Percentiles rank a stretch among this genome's conserved stretches.
phyloP scores from a whole-genome alignment of 495 filamentous ascomycete genomes.

The Astrocystis sublimbata region DNA sequence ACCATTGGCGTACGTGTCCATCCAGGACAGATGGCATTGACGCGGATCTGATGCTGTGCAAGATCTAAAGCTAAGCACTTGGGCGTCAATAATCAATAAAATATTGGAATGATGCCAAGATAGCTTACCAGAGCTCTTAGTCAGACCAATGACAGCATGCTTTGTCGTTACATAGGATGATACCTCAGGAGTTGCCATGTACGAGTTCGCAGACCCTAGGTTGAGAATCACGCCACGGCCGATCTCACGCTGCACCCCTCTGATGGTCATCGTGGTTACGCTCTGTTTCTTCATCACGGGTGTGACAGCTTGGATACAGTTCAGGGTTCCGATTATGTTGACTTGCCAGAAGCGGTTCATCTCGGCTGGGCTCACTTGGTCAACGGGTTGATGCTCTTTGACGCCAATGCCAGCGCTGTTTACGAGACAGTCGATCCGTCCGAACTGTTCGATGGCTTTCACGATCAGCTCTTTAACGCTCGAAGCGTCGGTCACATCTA shows the following conservation, averaged over 20 bases:
- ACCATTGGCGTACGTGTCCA: constrained; percentile 47
- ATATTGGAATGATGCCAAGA: not conserved
- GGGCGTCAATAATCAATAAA: not conserved
- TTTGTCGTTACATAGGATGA: constrained; percentile 49
- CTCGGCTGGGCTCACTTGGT: constrained; percentile 8
- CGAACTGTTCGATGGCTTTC: not conserved
- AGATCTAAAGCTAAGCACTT: constrained; percentile 33
- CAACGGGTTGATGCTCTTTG: not conserved
- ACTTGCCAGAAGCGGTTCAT: constrained; percentile 22
- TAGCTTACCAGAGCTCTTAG: constrained; percentile 40
- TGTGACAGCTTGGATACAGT: constrained; percentile 18
- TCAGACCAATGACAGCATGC: constrained; percentile 51
- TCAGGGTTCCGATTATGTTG: constrained; percentile 23
- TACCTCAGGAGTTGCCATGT: constrained; percentile 30
- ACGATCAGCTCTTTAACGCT: too few relatives aligned
- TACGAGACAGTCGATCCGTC: not conserved
- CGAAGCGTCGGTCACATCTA: too few relatives aligned
- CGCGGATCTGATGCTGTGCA: constrained; percentile 36
- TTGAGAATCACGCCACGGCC: constrained; percentile 47
- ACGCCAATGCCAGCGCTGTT: constrained; percentile 15
- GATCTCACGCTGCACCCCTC: constrained; percentile 17
- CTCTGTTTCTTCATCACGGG: constrained; percentile 33
- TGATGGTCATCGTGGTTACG: constrained; percentile 51
- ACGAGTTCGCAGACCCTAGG: constrained; percentile 46
- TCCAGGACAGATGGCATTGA: constrained; percentile 47